phyloP scores from a whole-genome alignment of 139 green algal genomes.

The Chlorokybus atmophyticus region DNA sequence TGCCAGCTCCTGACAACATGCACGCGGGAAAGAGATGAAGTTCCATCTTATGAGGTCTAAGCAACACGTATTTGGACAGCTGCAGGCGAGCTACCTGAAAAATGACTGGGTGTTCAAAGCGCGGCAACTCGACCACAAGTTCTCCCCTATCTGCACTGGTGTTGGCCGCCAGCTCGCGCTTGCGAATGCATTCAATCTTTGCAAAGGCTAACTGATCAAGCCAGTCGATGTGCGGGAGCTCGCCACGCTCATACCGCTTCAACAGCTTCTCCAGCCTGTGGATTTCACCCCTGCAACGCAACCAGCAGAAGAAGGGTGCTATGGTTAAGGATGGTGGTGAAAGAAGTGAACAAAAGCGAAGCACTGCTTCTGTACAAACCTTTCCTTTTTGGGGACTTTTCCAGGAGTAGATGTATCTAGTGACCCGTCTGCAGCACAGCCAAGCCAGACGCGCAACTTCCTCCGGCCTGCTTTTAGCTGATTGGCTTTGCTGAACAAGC shows the following conservation, averaged over 20 bases:
- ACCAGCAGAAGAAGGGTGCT: too few species aligned
- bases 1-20: not conserved
- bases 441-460: not conserved
- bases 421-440: not conserved
- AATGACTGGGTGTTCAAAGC: slow-evolving; percentile 71
- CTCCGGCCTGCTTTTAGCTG: not conserved
- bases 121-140: slow-evolving; percentile 49
- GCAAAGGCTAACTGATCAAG: slow-evolving; percentile 62
- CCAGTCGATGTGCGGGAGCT: slow-evolving; percentile 61
- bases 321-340: too few species aligned
- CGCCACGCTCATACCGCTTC: slow-evolving; percentile 55
- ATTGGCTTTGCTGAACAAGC: not conserved
- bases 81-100: slow-evolving; percentile 45
- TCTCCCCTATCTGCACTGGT: not conserved
- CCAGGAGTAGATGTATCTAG: not conserved
- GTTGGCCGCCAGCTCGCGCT: slow-evolving; percentile 1
- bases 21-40: not conserved
- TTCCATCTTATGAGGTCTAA: too few species aligned
- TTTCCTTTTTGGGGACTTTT: too few species aligned
- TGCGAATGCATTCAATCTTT: slow-evolving; percentile 25
- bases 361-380: too few species aligned
- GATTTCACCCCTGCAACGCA: slow-evolving; percentile 28
- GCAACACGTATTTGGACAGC: too few species aligned
- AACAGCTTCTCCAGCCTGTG: slow-evolving; percentile 49
- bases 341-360: too few species aligned